phyloP scores from a whole-genome alignment of 257 asterid species.

The Nicotiana tabacum region DNA sequence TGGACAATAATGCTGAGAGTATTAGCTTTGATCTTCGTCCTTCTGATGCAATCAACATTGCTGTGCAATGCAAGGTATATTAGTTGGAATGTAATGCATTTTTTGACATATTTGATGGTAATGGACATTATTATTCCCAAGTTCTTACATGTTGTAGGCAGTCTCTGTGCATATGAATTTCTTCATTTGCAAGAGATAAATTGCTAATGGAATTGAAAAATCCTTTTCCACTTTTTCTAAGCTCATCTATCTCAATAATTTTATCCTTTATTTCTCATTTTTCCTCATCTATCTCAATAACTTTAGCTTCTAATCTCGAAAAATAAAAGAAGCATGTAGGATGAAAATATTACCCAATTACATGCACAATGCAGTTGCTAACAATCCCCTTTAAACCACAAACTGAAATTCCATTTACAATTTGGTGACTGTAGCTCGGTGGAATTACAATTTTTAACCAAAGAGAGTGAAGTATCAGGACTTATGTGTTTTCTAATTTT shows the following conservation, averaged over 20 bases:
- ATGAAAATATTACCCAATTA: not conserved
- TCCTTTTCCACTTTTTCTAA: not conserved
- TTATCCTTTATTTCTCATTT: too few relatives aligned
- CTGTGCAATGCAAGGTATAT: slow-evolving; percentile 92
- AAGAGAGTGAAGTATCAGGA: not conserved
- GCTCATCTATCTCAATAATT: too few relatives aligned
- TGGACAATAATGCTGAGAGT: slow-evolving; percentile 60
- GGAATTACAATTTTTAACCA: not conserved
- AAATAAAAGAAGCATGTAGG: not conserved
- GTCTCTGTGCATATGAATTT: not conserved
- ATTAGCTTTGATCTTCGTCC: slow-evolving; percentile 89
- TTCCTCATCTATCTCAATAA: too few relatives aligned
- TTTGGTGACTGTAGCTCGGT: not conserved
- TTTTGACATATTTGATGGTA: not conserved
- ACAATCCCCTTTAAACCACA: not conserved
- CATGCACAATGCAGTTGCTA: not conserved
- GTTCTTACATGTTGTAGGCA: not conserved
- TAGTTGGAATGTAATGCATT: not conserved
- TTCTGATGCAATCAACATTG: slow-evolving; percentile 96
- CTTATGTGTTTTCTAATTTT: not conserved
- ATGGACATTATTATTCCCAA: not conserved
- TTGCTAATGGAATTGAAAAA: not conserved
- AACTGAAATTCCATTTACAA: not conserved
- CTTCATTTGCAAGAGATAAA: not conserved
- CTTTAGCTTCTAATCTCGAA: too few relatives aligned